phyloP scores from a whole-genome alignment of 495 filamentous ascomycete species.

The Staphylotrichum tortipilum region DNA sequence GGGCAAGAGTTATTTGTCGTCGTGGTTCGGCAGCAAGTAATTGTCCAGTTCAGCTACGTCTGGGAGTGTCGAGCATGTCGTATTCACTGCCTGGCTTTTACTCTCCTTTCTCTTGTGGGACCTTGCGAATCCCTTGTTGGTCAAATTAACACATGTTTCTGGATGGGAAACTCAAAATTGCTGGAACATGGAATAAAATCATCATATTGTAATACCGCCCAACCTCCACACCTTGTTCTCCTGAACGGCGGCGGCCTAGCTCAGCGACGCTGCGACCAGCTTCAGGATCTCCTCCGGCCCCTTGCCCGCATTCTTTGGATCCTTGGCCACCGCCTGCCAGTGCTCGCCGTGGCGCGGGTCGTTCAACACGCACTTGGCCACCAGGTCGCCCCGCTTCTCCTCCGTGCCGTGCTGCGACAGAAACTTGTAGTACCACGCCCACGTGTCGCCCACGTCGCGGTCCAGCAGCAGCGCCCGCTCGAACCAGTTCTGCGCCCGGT shows the following conservation, averaged over 20 bases:
- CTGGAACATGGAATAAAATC: no score
- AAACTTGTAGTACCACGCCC: constrained; percentile 98
- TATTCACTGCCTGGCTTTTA: no score
- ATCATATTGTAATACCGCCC: no score
- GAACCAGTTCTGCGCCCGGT: constrained; percentile 93
- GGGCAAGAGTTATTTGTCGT: constrained; percentile 66
- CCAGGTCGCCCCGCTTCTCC: constrained; percentile 76
- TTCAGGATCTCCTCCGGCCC: constrained; percentile 73
- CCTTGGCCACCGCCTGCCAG: constrained; percentile 80
- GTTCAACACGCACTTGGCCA: constrained; percentile 62
- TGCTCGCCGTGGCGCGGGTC: constrained; percentile 90
- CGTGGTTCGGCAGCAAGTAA: constrained; percentile 71
- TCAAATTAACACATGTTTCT: no score
- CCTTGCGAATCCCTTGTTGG: no score
- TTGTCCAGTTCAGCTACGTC: no score
- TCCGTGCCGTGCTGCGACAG: constrained; percentile 81
- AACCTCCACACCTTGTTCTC: neutral
- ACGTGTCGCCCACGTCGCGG: constrained; percentile 80
- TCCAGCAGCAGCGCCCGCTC: constrained; percentile 86
- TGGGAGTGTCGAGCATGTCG: no score
- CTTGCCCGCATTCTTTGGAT: constrained; percentile 68
- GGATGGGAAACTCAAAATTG: no score
- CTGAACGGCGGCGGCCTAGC: no score
- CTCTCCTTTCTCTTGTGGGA: no score
- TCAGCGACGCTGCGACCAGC: constrained; percentile 48